Conservation (phyloP, 2,329 filamentous ascomycete genomes). For the Curvularia verruculosa region DNA sequence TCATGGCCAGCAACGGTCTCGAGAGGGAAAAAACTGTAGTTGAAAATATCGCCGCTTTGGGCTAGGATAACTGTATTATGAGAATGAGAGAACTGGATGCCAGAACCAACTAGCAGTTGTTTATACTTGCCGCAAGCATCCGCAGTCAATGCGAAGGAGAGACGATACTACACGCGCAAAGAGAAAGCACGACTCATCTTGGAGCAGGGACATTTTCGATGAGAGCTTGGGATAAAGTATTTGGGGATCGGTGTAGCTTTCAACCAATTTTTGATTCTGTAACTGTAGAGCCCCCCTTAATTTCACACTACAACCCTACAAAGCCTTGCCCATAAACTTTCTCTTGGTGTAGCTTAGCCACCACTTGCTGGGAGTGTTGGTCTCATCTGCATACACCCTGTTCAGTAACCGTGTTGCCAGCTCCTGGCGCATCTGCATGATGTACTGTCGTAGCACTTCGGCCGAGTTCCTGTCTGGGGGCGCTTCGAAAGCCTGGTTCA, state of each 20-base stretch:
- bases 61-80: not conserved
- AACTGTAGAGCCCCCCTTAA: not conserved
- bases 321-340: slow-evolving; percentile 96
- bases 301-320: slow-evolving; percentile 28
- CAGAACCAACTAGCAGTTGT: not conserved
- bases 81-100: not conserved
- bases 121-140: slow-evolving; percentile 8
- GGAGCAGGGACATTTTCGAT: not conserved
- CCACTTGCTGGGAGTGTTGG: slow-evolving; percentile 73
- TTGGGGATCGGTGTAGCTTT: not conserved
- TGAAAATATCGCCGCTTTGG: not conserved
- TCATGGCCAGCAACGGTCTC: not conserved
- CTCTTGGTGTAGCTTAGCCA: slow-evolving; percentile 99
- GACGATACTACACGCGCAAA: not conserved
- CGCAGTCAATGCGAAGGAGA: slow-evolving; percentile 2
- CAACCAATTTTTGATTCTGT: not conserved
- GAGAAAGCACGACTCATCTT: not conserved
- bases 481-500: slow-evolving; percentile 96
- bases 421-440: slow-evolving; percentile 92
- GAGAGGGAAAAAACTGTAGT: not conserved
- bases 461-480: slow-evolving; percentile 86
- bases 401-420: slow-evolving; percentile 81
- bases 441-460: slow-evolving; percentile 85
- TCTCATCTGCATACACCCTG: slow-evolving; percentile 81
- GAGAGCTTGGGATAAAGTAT: not conserved